Conservation (phyloP, 2,329 filamentous ascomycete genomes). For the Pseudocercospora fijiensis region DNA sequence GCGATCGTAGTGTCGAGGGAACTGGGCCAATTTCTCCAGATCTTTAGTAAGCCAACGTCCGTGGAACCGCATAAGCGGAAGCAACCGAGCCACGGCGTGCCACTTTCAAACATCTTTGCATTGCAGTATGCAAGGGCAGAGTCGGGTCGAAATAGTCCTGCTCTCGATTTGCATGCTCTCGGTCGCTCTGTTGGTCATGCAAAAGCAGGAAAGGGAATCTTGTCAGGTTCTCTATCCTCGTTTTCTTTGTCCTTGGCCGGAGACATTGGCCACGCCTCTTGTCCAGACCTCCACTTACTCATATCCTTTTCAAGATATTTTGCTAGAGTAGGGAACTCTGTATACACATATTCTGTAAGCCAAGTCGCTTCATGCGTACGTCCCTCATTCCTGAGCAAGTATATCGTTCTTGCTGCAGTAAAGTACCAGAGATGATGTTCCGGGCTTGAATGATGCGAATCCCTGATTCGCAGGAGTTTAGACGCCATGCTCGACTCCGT, state of each 20-base stretch:
- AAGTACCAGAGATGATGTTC: neutral
- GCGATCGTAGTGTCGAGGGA: too few relatives aligned
- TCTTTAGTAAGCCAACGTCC: too few relatives aligned
- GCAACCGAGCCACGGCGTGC: neutral
- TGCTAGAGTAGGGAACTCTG: constrained; percentile 1
- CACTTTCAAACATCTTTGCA: neutral
- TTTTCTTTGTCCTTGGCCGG: neutral
- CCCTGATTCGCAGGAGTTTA: neutral
- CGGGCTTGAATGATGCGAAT: neutral
- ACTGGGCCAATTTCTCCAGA: too few relatives aligned
- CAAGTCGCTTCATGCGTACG: constrained; percentile 2
- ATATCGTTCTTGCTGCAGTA: neutral
- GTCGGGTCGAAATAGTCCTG: neutral
- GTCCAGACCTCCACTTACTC: neutral
- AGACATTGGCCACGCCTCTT: neutral
- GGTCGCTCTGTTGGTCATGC: neutral
- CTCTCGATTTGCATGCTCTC: neutral
- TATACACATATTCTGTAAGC: neutral
- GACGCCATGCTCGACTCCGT: neutral
- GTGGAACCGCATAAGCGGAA: too few relatives aligned
- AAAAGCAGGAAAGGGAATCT: neutral
- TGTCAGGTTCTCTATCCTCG: neutral
- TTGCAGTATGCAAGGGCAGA: neutral
- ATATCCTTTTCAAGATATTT: neutral
- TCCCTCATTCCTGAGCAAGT: neutral